Conservation (phyloP, 257 asterid species). For the Solanum megistacrolobum region DNA sequence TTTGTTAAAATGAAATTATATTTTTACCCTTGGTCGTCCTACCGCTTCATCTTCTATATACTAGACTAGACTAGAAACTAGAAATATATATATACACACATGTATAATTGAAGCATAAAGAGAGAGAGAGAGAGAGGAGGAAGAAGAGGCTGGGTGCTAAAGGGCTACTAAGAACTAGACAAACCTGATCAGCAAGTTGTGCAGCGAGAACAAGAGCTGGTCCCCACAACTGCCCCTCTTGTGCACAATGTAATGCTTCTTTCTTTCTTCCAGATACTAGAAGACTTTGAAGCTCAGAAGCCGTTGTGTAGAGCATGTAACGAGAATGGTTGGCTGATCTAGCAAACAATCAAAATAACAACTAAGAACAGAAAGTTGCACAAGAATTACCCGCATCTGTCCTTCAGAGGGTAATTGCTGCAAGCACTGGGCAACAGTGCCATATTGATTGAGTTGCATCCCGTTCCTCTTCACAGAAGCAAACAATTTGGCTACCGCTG, state of each 20-base stretch:
- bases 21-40: too few species aligned
- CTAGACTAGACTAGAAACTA: too few species aligned
- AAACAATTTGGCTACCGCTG: constrained; percentile 74
- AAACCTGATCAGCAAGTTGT: constrained; percentile 84
- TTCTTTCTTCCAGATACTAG: constrained; percentile 90
- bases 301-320: constrained; percentile 49
- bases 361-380: background rate
- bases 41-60: too few species aligned
- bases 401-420: constrained; percentile 84
- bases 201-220: constrained; percentile 98
- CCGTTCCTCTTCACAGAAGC: constrained; percentile 58
- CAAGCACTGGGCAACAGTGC: constrained; percentile 56
- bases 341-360: background rate
- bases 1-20: too few species aligned
- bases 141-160: background rate
- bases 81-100: background rate
- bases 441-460: constrained; percentile 48
- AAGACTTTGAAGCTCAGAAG: constrained; percentile 78
- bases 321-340: background rate
- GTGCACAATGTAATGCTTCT: constrained; percentile 90
- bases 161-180: background rate
- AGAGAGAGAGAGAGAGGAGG: background rate
- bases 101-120: background rate
- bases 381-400: constrained; percentile 59
- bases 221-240: constrained; percentile 97